Evolutionary conservation across 2,329 filamentous ascomycete genomes (phyloP), one percentile per base, ranked within the genome.

Genomic region (Colletotrichum spinosum): DNA sequence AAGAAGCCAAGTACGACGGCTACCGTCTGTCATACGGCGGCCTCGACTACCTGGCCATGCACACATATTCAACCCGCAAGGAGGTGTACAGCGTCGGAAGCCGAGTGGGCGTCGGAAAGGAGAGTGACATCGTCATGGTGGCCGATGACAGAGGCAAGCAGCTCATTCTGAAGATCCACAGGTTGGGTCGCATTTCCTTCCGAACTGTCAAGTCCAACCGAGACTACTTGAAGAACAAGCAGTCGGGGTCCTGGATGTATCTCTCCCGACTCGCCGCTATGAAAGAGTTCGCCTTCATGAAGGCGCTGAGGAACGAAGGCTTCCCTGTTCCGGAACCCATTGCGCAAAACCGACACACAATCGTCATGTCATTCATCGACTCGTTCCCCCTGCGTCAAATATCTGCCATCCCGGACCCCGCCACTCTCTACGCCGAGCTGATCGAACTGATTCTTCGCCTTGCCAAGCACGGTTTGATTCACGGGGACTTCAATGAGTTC

Each of bases 401-500:
- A 67, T 88, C 93, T 10, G 86, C 86, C 34, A 90, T 99, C 2
- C 91, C 93, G 38, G 88, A 97, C 70, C 93, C 95, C 0, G 92
- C 93, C 3, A 81, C 81, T n/a, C 84, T 99, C 6, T 99, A 99
- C 75, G 90, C 90, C n/a, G 93, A 98, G 67, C 83, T 99, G 39
- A 97, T 99, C 73, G 86, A 88, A 46, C 87, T 97, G 71, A 93
- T 99, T 60, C 82, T 99, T 48, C 87, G 90, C 35, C 84, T 99
- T 45, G 95, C 96, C 6, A 88, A 88, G 67, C 89, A 94, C 70
- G 96, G 96, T 7, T 82, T 99, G 52, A 99, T 99, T 67, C 96
- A 99, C 75, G 96, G 96, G 68, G 96, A 99, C 76, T 99, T 97
- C 82, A 99, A 99, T 81, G 97, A 99, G 78, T 99, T 99, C 85